Base-by-base conservation (phyloP, 768 basidiomycete species). In the Kondoa subrosea region DNA sequence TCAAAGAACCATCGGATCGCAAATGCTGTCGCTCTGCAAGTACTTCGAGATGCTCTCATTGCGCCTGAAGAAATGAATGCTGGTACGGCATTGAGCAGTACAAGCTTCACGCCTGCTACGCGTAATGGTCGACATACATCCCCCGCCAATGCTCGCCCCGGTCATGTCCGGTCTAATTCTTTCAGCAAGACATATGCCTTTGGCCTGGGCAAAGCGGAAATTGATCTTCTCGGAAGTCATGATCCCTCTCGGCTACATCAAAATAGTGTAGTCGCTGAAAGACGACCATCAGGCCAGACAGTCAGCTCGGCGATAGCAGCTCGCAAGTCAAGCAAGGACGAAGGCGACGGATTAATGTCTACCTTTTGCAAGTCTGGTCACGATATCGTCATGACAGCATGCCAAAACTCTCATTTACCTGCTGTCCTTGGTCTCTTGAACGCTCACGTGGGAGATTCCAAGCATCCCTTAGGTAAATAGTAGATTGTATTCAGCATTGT, bases 331-430 rank as follows among this genome's bases (percentile, higher is more conserved):
- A 63, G 40, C 3, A 65, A 70, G 34, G 72, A 66, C 33, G 29
- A 50, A 64, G 30, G 50, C 0, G 65, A n/a, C 56, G 34, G 60
- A 16, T 33, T 25, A 8, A 31, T 2, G 16, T 57, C 31, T 8
- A 21, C 64, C 57, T 66, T 84, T 84, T 71, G 78, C 82, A 73
- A 83, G 85, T 87, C 85, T 34, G 85, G 87, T n/a, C 84, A 84
- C 67, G 91, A 93, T 73, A 77, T 97, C 69, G 85, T 88, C 74
- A 77, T 86, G 73, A 83, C 88, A 33, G 92, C 90, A 75, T 84
- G 85, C 71, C 91, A 95, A 77, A 97, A 95, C 73, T 91, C 90
- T 74, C 81, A 87, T 16, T 84, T 96, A 40, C 83, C 88, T 1
- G 79, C 84, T 34, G 83, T 91, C 66, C 80, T 93, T 59, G 82